phyloP scores from a whole-genome alignment of 1,284 basidiomycete species.

The Puccinia coronata region DNA sequence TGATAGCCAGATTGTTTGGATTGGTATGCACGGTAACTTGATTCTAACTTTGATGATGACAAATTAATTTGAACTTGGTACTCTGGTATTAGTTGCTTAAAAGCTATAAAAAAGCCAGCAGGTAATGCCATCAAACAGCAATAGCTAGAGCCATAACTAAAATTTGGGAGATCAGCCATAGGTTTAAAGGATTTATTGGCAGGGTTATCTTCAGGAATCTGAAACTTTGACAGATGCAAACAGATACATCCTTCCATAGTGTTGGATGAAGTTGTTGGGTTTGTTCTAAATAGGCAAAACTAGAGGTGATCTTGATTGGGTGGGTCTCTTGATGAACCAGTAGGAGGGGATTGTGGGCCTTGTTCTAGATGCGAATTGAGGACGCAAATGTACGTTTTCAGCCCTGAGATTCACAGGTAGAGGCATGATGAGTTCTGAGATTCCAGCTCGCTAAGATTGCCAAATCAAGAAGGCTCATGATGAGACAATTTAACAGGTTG shows the following conservation, averaged over 20 bases:
- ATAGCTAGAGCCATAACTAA: constrained; percentile 82
- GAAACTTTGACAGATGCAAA: not conserved
- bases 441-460: too few species aligned
- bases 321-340: too few species aligned
- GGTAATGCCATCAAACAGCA: constrained; percentile 92
- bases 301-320: too few species aligned
- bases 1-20: constrained; percentile 97
- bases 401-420: too few species aligned
- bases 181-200: constrained; percentile 1
- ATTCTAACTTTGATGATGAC: constrained; percentile 82
- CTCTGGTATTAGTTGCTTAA: constrained; percentile 95
- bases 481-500: too few species aligned
- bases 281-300: too few species aligned
- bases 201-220: not conserved
- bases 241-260: constrained; percentile 36
- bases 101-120: constrained; percentile 84
- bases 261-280: constrained; percentile 77
- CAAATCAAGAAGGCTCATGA: too few species aligned
- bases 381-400: too few species aligned
- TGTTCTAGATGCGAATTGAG: too few species aligned
- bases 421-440: too few species aligned
- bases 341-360: too few species aligned
- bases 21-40: constrained; percentile 94
- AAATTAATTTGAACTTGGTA: constrained; percentile 91
- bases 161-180: constrained; percentile 18